Conservation (phyloP, 83 land plant species). For the Isoetes engelmannii region DNA sequence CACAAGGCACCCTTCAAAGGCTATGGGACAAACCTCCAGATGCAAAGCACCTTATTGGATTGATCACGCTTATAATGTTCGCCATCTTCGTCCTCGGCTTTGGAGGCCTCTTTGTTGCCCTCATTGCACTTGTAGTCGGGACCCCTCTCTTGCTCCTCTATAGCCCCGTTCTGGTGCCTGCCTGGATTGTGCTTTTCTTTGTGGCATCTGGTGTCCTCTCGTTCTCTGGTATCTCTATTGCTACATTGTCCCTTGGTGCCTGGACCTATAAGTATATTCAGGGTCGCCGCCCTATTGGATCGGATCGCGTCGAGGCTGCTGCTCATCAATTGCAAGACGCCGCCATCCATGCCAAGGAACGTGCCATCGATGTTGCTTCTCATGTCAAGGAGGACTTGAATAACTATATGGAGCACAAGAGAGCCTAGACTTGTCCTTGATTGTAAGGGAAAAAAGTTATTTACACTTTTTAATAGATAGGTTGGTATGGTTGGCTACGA, state of each 20-base stretch:
- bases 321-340: neutral
- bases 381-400: too few species aligned
- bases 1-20: too few species aligned
- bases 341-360: neutral
- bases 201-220: neutral
- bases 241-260: neutral
- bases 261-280: conserved; percentile 2
- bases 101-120: neutral
- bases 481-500: too few species aligned
- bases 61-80: too few species aligned
- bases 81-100: too few species aligned
- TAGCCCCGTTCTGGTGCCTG: conserved; percentile 1
- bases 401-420: too few species aligned
- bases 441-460: too few species aligned
- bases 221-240: neutral
- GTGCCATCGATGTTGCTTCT: too few species aligned
- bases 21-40: too few species aligned
- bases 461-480: too few species aligned
- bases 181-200: neutral
- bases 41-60: too few species aligned
- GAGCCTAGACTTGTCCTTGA: too few species aligned
- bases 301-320: conserved; percentile 5
- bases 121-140: conserved; percentile 2
- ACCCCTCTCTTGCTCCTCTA: conserved; percentile 1
- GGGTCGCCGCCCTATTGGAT: neutral